These are phyloP conservation scores for Chlorella ohadii DNA, from an alignment of 139 green algal species.

Conservation along the genomic window DNA sequence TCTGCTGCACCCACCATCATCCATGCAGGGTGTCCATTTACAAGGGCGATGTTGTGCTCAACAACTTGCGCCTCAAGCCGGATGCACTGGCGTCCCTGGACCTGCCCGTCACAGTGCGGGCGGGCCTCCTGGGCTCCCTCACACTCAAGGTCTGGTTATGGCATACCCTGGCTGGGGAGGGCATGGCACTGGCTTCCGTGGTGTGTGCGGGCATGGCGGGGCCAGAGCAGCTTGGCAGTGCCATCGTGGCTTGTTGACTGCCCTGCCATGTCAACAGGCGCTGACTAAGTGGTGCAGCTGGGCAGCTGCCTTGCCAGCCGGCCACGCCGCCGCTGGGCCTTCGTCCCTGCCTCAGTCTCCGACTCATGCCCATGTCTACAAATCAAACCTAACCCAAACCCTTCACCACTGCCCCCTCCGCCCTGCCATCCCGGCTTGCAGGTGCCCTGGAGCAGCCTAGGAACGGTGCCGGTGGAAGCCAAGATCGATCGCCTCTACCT, in stretches of 20 bases:
- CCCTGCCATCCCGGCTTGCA: slow-evolving; percentile 43
- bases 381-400: no score
- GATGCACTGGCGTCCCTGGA: slow-evolving; percentile 91
- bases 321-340: no score
- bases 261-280: no score
- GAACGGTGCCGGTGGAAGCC: slow-evolving; percentile 89
- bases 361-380: no score
- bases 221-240: no score
- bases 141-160: slow-evolving; percentile 79
- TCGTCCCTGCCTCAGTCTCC: no score
- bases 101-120: slow-evolving; percentile 90
- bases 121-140: slow-evolving; percentile 89
- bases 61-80: slow-evolving; percentile 89
- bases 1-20: not conserved
- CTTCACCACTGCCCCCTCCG: not conserved
- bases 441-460: slow-evolving; percentile 93
- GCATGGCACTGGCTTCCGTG: no score
- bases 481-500: slow-evolving; percentile 95
- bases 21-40: slow-evolving; percentile 80
- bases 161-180: no score
- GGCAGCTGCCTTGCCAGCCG: no score
- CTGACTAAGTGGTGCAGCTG: no score
- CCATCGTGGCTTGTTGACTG: no score
- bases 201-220: no score
- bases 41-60: slow-evolving; percentile 90